phyloP scores from a whole-genome alignment of 371 early-diverging fungal species.

The Massospora cicadina region DNA sequence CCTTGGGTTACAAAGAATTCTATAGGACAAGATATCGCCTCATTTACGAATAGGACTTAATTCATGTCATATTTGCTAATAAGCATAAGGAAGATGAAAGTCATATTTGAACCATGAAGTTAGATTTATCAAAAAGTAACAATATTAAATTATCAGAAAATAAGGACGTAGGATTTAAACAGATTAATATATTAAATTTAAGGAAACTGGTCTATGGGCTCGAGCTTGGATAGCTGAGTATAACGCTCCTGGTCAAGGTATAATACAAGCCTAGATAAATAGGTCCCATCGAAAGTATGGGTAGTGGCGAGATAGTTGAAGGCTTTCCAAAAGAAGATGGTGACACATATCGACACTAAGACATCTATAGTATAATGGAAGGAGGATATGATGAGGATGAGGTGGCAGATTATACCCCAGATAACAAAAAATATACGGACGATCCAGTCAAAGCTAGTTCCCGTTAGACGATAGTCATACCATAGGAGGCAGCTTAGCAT shows the following conservation, averaged over 20 bases:
- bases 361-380: conserved; percentile 10
- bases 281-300: not conserved
- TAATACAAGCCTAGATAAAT: not conserved
- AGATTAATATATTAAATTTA: too few relatives aligned
- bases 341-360: not conserved
- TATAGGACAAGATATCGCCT: too few relatives aligned
- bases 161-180: too few relatives aligned
- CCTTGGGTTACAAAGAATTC: too few relatives aligned
- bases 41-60: too few relatives aligned
- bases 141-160: too few relatives aligned
- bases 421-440: not conserved
- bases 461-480: not conserved
- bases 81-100: too few relatives aligned
- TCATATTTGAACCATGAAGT: too few relatives aligned
- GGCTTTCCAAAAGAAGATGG: not conserved
- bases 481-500: not conserved
- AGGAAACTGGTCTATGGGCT: too few relatives aligned
- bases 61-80: too few relatives aligned
- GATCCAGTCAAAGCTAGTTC: not conserved
- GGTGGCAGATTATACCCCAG: not conserved
- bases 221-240: too few relatives aligned
- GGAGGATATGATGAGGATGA: conserved; percentile 3
- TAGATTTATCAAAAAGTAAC: too few relatives aligned
- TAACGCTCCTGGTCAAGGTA: not conserved
- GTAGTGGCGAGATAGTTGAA: not conserved